A percentile compares a stretch with the other conserved stretches of the same genome.
These are phyloP conservation scores for Triticum dicoccoides DNA, from an alignment of 176 grass and related monocot genomes.

Conservation along the genomic window DNA sequence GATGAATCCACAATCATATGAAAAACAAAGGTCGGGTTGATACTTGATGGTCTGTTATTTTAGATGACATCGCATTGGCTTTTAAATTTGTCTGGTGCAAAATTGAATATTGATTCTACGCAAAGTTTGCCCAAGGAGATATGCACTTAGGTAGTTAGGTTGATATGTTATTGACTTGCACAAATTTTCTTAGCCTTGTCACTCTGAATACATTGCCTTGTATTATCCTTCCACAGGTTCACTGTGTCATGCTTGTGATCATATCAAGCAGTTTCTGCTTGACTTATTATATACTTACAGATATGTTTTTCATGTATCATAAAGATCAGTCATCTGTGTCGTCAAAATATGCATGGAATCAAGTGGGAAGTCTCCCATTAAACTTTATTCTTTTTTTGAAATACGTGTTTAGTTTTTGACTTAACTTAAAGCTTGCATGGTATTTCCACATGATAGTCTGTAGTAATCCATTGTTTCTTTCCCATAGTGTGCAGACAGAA, in stretches of 20 bases:
- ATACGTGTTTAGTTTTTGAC: background rate
- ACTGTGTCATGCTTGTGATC: background rate
- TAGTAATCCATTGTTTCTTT: slow-evolving; percentile 30
- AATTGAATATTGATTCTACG: background rate
- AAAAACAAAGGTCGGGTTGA: background rate
- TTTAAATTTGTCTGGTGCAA: background rate
- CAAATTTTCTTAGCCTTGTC: background rate
- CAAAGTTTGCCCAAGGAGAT: background rate
- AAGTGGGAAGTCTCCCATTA: background rate
- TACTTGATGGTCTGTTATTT: background rate
- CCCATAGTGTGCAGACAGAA: slow-evolving; percentile 69
- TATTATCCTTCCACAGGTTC: background rate
- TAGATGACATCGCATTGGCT: background rate
- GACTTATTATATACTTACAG: background rate
- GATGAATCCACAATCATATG: background rate
- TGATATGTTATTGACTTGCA: background rate
- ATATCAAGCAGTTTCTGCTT: background rate
- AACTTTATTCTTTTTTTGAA: background rate
- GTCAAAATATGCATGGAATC: background rate
- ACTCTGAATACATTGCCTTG: background rate
- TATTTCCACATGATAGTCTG: background rate
- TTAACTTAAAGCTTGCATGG: background rate
- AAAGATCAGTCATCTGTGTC: background rate
- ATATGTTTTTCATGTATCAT: background rate
- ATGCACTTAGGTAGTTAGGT: background rate